These are phyloP conservation scores for Amanita fuliginea DNA, from an alignment of 768 basidiomycete species.

Conservation along the genomic window DNA sequence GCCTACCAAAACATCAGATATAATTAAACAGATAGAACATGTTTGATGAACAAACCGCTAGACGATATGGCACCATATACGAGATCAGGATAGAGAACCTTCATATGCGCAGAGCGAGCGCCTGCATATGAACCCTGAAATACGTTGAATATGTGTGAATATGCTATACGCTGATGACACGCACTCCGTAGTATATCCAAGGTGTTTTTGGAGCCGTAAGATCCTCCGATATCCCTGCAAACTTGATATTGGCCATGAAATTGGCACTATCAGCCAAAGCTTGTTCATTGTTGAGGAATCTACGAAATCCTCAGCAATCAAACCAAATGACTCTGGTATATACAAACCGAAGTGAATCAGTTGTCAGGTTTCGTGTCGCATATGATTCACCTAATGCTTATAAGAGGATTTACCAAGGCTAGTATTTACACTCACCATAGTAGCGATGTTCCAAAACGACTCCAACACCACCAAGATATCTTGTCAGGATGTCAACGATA, in stretches of 20 bases:
- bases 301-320: conserved; percentile 15
- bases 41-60: conserved; percentile 40
- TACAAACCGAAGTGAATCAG: conserved; percentile 64
- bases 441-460: conserved; percentile 91
- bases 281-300: conserved; percentile 86
- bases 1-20: conserved; percentile 25
- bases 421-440: conserved; percentile 46
- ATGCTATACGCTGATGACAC: conserved; percentile 11
- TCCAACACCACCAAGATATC: conserved; percentile 78
- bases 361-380: conserved; percentile 67
- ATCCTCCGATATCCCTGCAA: conserved; percentile 59
- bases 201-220: conserved; percentile 63
- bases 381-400: conserved; percentile 52
- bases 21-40: conserved; percentile 3
- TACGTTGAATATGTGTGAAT: background rate
- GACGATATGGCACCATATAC: conserved; percentile 86
- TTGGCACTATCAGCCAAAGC: conserved; percentile 84
- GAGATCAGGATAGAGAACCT: conserved; percentile 76
- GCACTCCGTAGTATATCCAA: conserved; percentile 91
- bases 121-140: conserved; percentile 81
- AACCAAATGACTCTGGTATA: conserved; percentile 4
- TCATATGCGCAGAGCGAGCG: conserved; percentile 89
- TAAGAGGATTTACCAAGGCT: conserved; percentile 8
- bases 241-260: conserved; percentile 77
- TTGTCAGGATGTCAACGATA: conserved; percentile 78